A percentile compares a stretch with the other conserved stretches of the same genome.
phyloP scores from a whole-genome alignment of 2,329 filamentous ascomycete species.

The Aureobasidium sp. region DNA sequence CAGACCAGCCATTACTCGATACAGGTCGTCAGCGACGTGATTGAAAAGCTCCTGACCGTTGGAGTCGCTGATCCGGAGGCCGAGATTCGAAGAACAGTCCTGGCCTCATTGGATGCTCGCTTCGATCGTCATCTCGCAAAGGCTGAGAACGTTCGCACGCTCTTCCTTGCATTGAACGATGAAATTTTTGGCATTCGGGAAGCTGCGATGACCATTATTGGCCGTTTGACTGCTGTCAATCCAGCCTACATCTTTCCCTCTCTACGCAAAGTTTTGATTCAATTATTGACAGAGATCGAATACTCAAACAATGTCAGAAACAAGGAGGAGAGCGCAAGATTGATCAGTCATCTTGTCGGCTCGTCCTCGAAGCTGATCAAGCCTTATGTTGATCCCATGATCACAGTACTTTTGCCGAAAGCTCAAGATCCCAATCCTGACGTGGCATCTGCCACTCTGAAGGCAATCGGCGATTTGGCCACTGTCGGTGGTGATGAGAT shows the following conservation, averaged over 20 bases:
- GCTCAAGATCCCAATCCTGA: constrained; percentile 76
- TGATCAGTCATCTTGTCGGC: constrained; percentile 86
- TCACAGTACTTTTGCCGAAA: constrained; percentile 88
- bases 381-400: constrained; percentile 95
- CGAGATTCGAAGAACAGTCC: constrained; percentile 79
- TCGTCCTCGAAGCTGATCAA: constrained; percentile 91
- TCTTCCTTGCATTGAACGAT: constrained; percentile 94
- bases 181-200: constrained; percentile 89
- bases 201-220: constrained; percentile 92
- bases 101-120: constrained; percentile 81
- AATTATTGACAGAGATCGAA: constrained; percentile 91
- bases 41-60: constrained; percentile 91
- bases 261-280: constrained; percentile 86
- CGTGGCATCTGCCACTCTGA: constrained; percentile 89
- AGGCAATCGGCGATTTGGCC: constrained; percentile 88
- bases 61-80: constrained; percentile 85
- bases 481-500: constrained; percentile 93
- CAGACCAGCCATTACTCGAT: constrained; percentile 96
- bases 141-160: constrained; percentile 89
- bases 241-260: constrained; percentile 97
- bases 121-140: constrained; percentile 97
- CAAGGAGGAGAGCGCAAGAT: constrained; percentile 91
- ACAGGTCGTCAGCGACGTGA: constrained; percentile 94
- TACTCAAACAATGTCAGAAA: constrained; percentile 91
- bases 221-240: constrained; percentile 81